These are phyloP conservation scores for Hemileccinum rubropunctum DNA, from an alignment of 768 basidiomycete genomes.

Conservation along the genomic window DNA sequence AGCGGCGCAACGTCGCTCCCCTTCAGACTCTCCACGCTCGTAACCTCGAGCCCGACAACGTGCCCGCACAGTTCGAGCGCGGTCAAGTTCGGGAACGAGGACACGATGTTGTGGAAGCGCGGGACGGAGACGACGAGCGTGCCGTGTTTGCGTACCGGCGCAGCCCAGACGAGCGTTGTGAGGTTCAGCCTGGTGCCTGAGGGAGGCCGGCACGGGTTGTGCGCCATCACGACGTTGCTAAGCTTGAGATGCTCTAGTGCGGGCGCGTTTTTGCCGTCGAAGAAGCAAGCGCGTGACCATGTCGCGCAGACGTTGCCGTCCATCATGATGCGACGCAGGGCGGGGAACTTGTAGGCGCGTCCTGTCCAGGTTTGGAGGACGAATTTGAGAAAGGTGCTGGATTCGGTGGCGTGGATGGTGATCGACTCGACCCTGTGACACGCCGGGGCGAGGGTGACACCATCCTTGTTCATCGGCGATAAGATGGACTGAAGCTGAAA, in stretches of 20 bases:
- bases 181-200: constrained; percentile 15
- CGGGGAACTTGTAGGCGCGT: constrained; percentile 10
- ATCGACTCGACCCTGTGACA: constrained; percentile 15
- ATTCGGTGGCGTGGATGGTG: constrained; percentile 14
- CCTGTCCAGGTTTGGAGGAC: constrained; percentile 20
- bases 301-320: constrained; percentile 14
- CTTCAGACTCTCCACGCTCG: constrained; percentile 1
- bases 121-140: constrained; percentile 14
- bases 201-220: constrained; percentile 1
- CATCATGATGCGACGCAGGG: constrained; percentile 8
- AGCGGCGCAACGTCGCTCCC: constrained; percentile 6
- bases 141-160: constrained; percentile 4
- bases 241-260: constrained; percentile 13
- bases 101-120: constrained; percentile 16
- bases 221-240: constrained; percentile 17
- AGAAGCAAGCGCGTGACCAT: constrained; percentile 21
- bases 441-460: neutral
- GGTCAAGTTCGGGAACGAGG: constrained; percentile 20
- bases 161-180: constrained; percentile 24
- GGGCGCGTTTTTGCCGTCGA: constrained; percentile 16
- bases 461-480: constrained; percentile 1
- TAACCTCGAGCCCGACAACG: constrained; percentile 10
- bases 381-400: constrained; percentile 15
- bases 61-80: constrained; percentile 18
- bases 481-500: constrained; percentile 17